Evolutionary conservation across 1,284 basidiomycete species (phyloP).

Genomic region (Peniophora sp.): DNA sequence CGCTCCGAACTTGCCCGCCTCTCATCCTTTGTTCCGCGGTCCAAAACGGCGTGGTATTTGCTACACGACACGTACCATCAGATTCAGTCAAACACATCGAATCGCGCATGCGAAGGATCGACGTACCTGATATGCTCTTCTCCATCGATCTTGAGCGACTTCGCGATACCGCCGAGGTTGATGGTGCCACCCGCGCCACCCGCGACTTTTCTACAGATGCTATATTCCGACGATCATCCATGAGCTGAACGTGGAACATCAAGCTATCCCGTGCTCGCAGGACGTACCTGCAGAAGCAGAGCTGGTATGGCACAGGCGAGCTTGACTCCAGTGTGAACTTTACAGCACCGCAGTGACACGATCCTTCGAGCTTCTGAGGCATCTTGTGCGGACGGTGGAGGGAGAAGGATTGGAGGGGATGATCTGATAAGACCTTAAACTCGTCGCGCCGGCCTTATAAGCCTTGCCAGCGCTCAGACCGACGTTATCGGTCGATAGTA

Average conservation of each 20-base stretch:
- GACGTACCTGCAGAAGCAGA: conserved; percentile 36
- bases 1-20: conserved; percentile 42
- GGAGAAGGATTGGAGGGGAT: neutral
- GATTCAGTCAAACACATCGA: neutral
- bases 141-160: conserved; percentile 43
- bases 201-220: conserved; percentile 54
- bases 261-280: no score
- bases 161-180: conserved; percentile 44
- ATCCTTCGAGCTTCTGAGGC: conserved; percentile 48
- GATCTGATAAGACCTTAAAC: neutral
- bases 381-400: conserved; percentile 19
- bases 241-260: no score
- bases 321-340: conserved; percentile 45
- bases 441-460: neutral
- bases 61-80: conserved; percentile 22
- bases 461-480: neutral
- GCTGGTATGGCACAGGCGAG: conserved; percentile 51
- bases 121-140: conserved; percentile 41
- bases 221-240: conserved; percentile 14
- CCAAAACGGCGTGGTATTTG: conserved; percentile 46
- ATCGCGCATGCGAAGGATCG: neutral
- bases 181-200: conserved; percentile 54
- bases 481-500: neutral
- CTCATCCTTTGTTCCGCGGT: conserved; percentile 41
- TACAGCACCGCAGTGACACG: conserved; percentile 55